Evolutionary conservation across 306 rosid genomes (phyloP).

Genomic region (Inga leiocalycina): DNA sequence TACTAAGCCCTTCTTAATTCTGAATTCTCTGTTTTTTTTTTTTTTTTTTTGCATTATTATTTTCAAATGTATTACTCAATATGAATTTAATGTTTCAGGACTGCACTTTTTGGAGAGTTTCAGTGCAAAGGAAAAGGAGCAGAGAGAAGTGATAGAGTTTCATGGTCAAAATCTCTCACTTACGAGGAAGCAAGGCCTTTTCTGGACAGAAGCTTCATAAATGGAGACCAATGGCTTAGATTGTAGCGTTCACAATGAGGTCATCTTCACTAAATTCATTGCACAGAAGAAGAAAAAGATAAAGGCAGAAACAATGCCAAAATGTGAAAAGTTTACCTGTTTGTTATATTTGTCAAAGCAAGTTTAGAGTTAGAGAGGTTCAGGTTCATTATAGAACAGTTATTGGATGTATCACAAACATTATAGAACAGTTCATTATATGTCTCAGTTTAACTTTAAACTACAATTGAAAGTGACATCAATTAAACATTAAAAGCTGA

Average conservation of each 20-base stretch:
- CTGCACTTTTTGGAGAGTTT: conserved; percentile 78
- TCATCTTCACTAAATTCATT: neutral
- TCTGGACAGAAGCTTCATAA: conserved; percentile 56
- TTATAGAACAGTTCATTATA: neutral
- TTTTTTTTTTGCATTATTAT: neutral
- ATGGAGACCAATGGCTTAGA: conserved; percentile 83
- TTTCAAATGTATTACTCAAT: neutral
- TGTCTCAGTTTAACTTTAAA: neutral
- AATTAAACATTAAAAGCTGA: neutral
- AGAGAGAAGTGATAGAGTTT: conserved; percentile 51
- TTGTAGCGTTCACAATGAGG: conserved; percentile 19
- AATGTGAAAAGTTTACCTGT: neutral
- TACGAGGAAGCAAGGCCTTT: conserved; percentile 58
- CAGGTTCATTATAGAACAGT: too few species aligned
- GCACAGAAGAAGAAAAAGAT: neutral
- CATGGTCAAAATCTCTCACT: conserved; percentile 73
- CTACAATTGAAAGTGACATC: neutral
- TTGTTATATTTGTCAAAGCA: neutral
- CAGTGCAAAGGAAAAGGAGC: conserved; percentile 75
- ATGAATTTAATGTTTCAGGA: conserved; percentile 51
- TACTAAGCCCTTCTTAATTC: neutral
- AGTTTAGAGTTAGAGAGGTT: neutral
- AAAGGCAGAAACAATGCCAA: neutral
- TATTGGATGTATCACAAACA: conserved; percentile 17
- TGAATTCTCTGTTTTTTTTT: too few species aligned